Evolutionary conservation across 2,329 filamentous ascomycete genomes (phyloP), one percentile per base, ranked within the genome.

Genomic region (Fonsecaea multimorphosa): DNA sequence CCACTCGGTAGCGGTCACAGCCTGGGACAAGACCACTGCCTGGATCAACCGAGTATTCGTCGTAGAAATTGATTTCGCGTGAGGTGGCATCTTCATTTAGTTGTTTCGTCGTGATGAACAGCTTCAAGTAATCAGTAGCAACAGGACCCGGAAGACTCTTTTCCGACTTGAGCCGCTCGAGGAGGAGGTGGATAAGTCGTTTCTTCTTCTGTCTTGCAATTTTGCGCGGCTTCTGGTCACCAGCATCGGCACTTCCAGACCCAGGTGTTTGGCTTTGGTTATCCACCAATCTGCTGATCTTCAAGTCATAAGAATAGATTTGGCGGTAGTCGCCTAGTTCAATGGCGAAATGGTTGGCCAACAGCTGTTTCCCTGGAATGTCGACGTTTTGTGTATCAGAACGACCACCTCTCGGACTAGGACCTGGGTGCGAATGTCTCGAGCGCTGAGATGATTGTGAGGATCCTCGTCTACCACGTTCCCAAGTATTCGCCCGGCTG

Each of bases 271-370:
- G 27, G 16, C 51, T 32, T 12, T 19, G 19, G 29, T 60, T 6
- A 2, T 34, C n/a, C n/a, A n/a, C n/a, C 19, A 61, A 5, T 46
- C 44, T 49, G 11, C 44, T 49, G 3, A 49, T 49, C 8, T 27
- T 36, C 58, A 67, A 38, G 7, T 52, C 32, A 29, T 68, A 63
- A 29, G 46, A 51, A 34, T 61, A 68, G 16, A 68, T 29, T 32
- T 54, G n/a, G 14, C 7, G 16, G 44, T 53, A 40, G 6, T 44
- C 44, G 1, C 57, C 63, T 22, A 59, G 14, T 12, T 31, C 53
- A 51, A 65, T 59, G 27, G 57, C 32, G 55, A 65, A 68, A 51
- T 68, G 38, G 38, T 68, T 68, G n/a, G 63, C 59, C 32, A 62
- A 27, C 31, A 68, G 31, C 7, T 22, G 14, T 19, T 36, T 53